phyloP scores from a whole-genome alignment of 2,329 filamentous ascomycete species.

The Penicillium sp. region DNA sequence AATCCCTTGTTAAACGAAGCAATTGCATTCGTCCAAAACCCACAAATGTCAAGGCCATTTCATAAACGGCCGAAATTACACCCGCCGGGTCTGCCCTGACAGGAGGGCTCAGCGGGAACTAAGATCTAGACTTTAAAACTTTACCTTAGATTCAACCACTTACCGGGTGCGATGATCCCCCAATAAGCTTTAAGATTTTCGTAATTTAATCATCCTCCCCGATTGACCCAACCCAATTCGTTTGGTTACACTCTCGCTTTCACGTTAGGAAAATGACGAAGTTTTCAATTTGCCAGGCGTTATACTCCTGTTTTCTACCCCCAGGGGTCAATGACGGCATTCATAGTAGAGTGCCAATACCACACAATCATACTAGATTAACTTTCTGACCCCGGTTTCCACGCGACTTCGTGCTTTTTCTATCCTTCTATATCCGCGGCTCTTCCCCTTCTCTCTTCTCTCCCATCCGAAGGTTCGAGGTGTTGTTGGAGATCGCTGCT shows the following conservation, averaged over 20 bases:
- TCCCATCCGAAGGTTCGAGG: background rate
- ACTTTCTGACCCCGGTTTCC: background rate
- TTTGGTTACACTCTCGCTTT: constrained; percentile 22
- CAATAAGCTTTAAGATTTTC: constrained; percentile 7
- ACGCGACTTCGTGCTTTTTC: background rate
- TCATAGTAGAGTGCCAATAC: constrained; percentile 13
- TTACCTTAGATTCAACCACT: constrained; percentile 2
- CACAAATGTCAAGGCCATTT: constrained; percentile 6
- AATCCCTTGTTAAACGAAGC: background rate
- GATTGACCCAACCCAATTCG: constrained; percentile 10
- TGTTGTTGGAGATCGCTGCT: background rate
- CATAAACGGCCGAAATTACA: constrained; percentile 3
- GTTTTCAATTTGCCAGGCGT: constrained; percentile 9
- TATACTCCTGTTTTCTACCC: constrained; percentile 2
- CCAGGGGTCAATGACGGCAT: constrained; percentile 28
- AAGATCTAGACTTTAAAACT: constrained; percentile 11
- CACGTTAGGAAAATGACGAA: constrained; percentile 14
- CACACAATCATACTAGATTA: constrained; percentile 9
- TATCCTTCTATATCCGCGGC: background rate
- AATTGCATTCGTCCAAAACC: background rate
- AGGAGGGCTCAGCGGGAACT: constrained; percentile 2
- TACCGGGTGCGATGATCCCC: constrained; percentile 11
- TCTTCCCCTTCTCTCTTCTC: background rate
- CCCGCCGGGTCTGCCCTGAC: background rate
- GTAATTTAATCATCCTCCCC: background rate